Percentiles rank a stretch among this genome's conserved stretches.
phyloP scores from a whole-genome alignment of 129 eudicot species.

The Logfia minima region DNA sequence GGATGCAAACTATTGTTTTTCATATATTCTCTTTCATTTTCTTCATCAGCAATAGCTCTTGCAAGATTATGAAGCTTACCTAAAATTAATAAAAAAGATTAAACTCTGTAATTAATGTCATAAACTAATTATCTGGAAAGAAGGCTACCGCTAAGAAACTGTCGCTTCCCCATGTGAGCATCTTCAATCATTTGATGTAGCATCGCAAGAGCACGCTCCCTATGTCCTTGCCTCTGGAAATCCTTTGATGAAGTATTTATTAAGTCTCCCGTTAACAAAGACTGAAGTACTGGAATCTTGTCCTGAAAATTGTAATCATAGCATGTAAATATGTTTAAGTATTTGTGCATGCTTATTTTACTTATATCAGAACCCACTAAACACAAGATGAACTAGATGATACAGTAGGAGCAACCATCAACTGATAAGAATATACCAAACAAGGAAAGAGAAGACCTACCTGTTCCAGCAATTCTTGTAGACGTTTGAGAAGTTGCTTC shows the following conservation, averaged over 20 bases:
- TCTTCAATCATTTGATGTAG: conserved; percentile 99
- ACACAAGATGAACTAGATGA: conserved; percentile 3
- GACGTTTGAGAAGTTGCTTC: conserved; percentile 82
- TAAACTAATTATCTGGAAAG: not conserved
- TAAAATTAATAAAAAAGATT: conserved; percentile 28
- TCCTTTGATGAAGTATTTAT: conserved; percentile 54
- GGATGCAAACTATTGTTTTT: conserved; percentile 52
- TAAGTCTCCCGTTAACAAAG: conserved; percentile 72
- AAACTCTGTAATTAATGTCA: not conserved
- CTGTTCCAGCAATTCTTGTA: conserved; percentile 78
- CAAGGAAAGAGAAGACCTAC: conserved; percentile 34
- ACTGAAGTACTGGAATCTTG: conserved; percentile 72
- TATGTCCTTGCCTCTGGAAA: conserved; percentile 68
- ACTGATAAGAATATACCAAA: not conserved
- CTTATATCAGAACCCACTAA: conserved; percentile 9
- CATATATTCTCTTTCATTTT: conserved; percentile 52
- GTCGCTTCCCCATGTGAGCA: conserved; percentile 95
- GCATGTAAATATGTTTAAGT: not conserved
- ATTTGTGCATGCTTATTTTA: not conserved
- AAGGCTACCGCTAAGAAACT: conserved; percentile 83
- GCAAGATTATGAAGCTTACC: conserved; percentile 99
- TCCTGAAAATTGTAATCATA: conserved; percentile 47
- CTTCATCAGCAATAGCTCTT: conserved; percentile 98
- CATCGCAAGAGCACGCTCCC: conserved; percentile 96
- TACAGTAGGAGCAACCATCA: conserved; percentile 11